Evolutionary conservation across 1,284 basidiomycete genomes (phyloP).

Genomic region (Ceratobasidium sp.): DNA sequence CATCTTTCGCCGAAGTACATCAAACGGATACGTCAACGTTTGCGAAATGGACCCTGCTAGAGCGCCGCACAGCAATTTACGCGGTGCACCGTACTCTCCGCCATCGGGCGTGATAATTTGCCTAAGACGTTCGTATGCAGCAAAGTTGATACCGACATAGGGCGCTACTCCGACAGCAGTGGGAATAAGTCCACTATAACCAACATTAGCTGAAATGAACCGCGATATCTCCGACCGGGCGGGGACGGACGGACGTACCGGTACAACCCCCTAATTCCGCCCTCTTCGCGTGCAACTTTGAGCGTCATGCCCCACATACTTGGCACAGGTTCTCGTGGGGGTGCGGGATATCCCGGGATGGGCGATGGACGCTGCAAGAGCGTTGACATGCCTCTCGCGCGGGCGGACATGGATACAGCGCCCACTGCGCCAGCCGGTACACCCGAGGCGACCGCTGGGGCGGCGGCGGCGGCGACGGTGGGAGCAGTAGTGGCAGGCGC

Average conservation of each 20-base stretch:
- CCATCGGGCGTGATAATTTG: constrained; percentile 77
- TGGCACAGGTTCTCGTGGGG: constrained; percentile 59
- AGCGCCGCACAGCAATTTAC: constrained; percentile 82
- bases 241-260: constrained; percentile 61
- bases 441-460: not conserved
- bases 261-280: constrained; percentile 88
- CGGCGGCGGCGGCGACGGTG: constrained; percentile 53
- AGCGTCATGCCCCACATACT: constrained; percentile 90
- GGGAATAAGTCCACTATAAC: constrained; percentile 75
- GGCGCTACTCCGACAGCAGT: constrained; percentile 94
- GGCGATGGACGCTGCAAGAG: constrained; percentile 46
- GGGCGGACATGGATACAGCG: constrained; percentile 9
- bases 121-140: constrained; percentile 80
- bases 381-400: constrained; percentile 30
- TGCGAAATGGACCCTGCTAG: constrained; percentile 88
- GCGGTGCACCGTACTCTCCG: constrained; percentile 64
- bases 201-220: not conserved
- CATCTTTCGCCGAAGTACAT: constrained; percentile 92
- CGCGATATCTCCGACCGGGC: not conserved
- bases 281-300: constrained; percentile 92
- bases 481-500: constrained; percentile 54
- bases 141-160: constrained; percentile 90
- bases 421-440: constrained; percentile 36
- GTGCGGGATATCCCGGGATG: constrained; percentile 40
- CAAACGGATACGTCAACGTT: constrained; percentile 95